Evolutionary conservation across 2,329 filamentous ascomycete genomes (phyloP).

Genomic region (Fusarium sp.): DNA sequence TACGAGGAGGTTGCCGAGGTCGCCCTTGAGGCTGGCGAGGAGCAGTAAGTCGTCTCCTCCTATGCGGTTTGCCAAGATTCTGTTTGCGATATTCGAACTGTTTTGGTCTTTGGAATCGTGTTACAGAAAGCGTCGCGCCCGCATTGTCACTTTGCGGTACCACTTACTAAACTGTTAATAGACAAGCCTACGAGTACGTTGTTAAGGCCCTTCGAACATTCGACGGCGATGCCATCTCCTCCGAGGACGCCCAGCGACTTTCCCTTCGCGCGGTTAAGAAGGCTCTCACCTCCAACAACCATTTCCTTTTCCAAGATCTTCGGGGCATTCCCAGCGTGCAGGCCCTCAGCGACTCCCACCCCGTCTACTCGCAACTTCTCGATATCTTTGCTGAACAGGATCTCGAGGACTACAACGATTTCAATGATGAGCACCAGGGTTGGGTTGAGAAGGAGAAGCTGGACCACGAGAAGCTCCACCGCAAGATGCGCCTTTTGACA

Average conservation of each 20-base stretch:
- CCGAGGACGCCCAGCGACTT: slow-evolving; percentile 70
- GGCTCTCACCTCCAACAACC: slow-evolving; percentile 63
- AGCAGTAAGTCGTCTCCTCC: slow-evolving; percentile 67
- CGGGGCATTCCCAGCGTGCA: slow-evolving; percentile 86
- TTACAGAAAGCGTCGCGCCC: not conserved
- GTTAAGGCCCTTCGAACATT: slow-evolving; percentile 72
- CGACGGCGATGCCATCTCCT: slow-evolving; percentile 66
- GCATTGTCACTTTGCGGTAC: not conserved
- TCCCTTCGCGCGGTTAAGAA: slow-evolving; percentile 68
- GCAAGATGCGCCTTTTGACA: slow-evolving; percentile 96
- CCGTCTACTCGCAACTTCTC: slow-evolving; percentile 88
- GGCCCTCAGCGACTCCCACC: slow-evolving; percentile 85
- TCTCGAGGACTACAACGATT: slow-evolving; percentile 95
- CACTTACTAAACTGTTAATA: slow-evolving; percentile 45
- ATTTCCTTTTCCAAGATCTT: slow-evolving; percentile 83
- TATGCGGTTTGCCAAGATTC: slow-evolving; percentile 1
- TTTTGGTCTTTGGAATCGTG: not conserved
- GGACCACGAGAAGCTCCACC: slow-evolving; percentile 80
- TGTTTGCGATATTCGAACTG: not conserved
- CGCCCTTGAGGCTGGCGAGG: slow-evolving; percentile 81
- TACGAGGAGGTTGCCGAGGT: slow-evolving; percentile 86
- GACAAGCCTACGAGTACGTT: slow-evolving; percentile 74
- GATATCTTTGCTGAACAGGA: slow-evolving; percentile 96
- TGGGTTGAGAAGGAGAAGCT: slow-evolving; percentile 83
- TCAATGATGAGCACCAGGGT: slow-evolving; percentile 88